Conservation (phyloP, 331 rosid genomes). For the Acacia pycnantha region DNA sequence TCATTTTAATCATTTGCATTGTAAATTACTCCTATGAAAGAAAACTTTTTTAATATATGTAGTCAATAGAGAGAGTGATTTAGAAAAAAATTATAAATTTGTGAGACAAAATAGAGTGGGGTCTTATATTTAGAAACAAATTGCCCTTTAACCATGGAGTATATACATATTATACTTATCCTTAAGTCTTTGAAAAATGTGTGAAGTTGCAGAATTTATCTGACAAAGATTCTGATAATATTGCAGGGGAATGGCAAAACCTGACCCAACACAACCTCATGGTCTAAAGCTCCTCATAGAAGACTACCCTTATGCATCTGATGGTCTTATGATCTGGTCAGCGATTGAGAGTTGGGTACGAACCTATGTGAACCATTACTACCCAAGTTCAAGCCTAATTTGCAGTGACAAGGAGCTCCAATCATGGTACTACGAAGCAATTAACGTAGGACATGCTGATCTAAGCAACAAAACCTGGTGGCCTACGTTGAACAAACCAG, state of each 20-base stretch:
- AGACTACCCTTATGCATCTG: conserved; percentile 90
- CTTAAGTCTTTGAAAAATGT: background rate
- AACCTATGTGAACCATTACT: conserved; percentile 73
- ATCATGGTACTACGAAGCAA: conserved; percentile 83
- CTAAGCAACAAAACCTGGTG: conserved; percentile 68
- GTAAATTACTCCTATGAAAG: background rate
- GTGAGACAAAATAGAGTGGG: background rate
- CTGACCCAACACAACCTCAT: conserved; percentile 80
- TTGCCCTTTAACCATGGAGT: background rate
- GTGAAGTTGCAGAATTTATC: background rate
- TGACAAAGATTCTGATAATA: background rate
- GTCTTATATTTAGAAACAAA: background rate
- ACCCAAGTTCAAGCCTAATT: conserved; percentile 58
- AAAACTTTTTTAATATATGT: background rate
- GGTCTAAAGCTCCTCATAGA: conserved; percentile 70
- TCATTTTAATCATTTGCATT: background rate
- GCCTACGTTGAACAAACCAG: conserved; percentile 60
- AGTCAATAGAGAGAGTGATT: background rate
- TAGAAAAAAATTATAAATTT: background rate
- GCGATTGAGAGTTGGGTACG: conserved; percentile 83
- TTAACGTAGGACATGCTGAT: conserved; percentile 90
- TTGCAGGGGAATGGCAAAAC: conserved; percentile 79
- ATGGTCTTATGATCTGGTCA: conserved; percentile 79
- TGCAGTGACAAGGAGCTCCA: conserved; percentile 76
- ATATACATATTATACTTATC: background rate